Base-by-base conservation (phyloP, 1,284 basidiomycete species). In the Trichosporon sp. region DNA sequence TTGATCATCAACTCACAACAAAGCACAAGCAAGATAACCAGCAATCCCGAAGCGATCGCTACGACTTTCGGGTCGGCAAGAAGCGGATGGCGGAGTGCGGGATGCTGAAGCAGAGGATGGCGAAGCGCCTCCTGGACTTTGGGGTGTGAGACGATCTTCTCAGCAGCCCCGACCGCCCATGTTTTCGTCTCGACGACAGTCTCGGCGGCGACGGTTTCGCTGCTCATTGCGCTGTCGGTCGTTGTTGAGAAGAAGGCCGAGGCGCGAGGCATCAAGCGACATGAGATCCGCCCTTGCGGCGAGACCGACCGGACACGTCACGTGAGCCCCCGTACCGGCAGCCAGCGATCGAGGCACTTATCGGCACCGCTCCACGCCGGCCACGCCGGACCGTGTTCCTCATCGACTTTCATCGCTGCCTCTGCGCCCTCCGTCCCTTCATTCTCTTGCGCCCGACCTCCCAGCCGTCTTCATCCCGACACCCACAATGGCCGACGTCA, bases 401-500 rank as follows among this genome's bases (percentile, higher is more conserved):
- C 36, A 16, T 58, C 14, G 56, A 36, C 31, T 40, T 40, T 21
- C 21, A 16, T 59, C 32, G 33, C 58, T 40, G 29, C 46, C 36
- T 21, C 58, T 40, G 11, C 13, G 46, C 11, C 58, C 14, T 10
- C 13, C 14, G 10, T 29, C n/a, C 10, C 40, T 11, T 44, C 44
- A 52, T 9, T 32, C 58, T 49, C 44, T 29, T 32, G 25, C 37
- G 4, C 31, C 11, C 21, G 31, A 44, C 58, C 29, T 56, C 37
- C 36, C 40, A 49, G 56, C 59, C 54, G 29, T 25, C 25, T 37
- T 29, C 37, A 29, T n/a, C 14, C 25, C 49, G 49, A 54, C 44
- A 23, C 33, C 52, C 56, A 72, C 16, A 65, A 93, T 93, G 91
- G 92, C 91, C 66, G 90, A 94, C 84, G 81, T 91, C 69, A 86